Evolutionary conservation across 2,329 filamentous ascomycete genomes (phyloP), one percentile per base, ranked within the genome.

Genomic region (Paecilomyces formosus): DNA sequence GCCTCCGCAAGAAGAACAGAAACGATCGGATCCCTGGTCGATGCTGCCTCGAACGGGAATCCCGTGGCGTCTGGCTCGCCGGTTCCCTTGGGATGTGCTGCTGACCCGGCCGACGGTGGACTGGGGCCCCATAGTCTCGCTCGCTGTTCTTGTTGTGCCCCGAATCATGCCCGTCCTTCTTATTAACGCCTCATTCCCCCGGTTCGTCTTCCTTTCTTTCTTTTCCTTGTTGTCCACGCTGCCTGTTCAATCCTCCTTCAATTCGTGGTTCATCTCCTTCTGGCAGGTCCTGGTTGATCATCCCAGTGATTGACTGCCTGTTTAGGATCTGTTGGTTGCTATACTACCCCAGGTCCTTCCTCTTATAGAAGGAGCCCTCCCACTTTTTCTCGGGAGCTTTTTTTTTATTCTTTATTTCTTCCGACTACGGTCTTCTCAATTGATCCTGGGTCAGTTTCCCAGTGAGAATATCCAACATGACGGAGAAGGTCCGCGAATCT

Each of bases 401-500:
- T 45, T 45, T 45, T 18, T 18, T 18, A n/a, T n/a, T 21, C 35
- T 33, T 18, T 26, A 18, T 7, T 18, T 31, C 12, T 28, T n/a
- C 18, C 7, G 24, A n/a, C n/a, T 54, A 22, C 22, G 24, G 24
- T 24, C 31, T 54, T 31, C 28, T 18, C 50, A 53, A 53, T 53
- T 53, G 28, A 53, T n/a, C 22, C 51, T 30, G 30, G 30, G 53
- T 24, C 30, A 31, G 9, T 26, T 54, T 13, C 21, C 31, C 30
- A 31, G 22, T 13, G 28, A 45, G 18, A 45, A 45, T 21, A 33
- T 4, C 9, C 8, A 24, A 18, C 11, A 61, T 53, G 33, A 59
- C 61, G 15, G 71, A 73, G 54, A 69, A 64, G 30, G 56, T 64
- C 12, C 66, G 66, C 28, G 63, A 69, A 30, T 72, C 70, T 3